Percentiles rank a stretch among this genome's conserved stretches.
Conservation (phyloP, 495 filamentous ascomycete species). For the Xylaria scruposa region DNA sequence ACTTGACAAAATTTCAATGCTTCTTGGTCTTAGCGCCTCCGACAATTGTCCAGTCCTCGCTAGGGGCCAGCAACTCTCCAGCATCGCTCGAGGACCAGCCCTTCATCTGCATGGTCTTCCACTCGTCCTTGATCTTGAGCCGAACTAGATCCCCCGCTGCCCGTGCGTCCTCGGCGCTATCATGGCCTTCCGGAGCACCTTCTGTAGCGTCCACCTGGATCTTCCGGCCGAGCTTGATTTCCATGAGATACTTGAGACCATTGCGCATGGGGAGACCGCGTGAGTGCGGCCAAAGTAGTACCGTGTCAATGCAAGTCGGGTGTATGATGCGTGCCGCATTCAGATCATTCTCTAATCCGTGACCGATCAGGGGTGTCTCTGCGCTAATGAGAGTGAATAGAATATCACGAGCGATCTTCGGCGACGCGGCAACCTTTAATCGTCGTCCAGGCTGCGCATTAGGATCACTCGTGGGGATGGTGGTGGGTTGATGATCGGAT, state of each 20-base stretch:
- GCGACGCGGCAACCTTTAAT: constrained; percentile 74
- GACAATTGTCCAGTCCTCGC: constrained; percentile 24
- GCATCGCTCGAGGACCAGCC: constrained; percentile 67
- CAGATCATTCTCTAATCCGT: constrained; percentile 94
- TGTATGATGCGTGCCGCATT: constrained; percentile 84
- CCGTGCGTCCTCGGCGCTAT: constrained; percentile 85
- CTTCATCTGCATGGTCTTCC: constrained; percentile 64
- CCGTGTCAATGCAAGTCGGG: constrained; percentile 83
- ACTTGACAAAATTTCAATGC: neutral
- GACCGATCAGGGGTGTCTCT: constrained; percentile 83
- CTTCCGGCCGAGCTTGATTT: constrained; percentile 66
- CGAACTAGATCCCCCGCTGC: constrained; percentile 87
- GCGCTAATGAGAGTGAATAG: constrained; percentile 75
- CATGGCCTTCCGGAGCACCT: constrained; percentile 67
- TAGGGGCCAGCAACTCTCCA: constrained; percentile 59
- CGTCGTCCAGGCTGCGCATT: constrained; percentile 27
- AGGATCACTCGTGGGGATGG: constrained; percentile 18
- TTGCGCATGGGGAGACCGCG: constrained; percentile 76
- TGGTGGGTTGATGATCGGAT: constrained; percentile 26
- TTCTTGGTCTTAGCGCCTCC: constrained; percentile 29
- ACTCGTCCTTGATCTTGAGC: constrained; percentile 67
- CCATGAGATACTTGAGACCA: constrained; percentile 72
- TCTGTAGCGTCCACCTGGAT: constrained; percentile 77
- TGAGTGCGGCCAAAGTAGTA: constrained; percentile 80
- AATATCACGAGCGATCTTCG: constrained; percentile 71